Percentiles rank a stretch among this genome's conserved stretches.
phyloP scores from a whole-genome alignment of 2,329 filamentous ascomycete genomes.

The Ascochyta fabae region DNA sequence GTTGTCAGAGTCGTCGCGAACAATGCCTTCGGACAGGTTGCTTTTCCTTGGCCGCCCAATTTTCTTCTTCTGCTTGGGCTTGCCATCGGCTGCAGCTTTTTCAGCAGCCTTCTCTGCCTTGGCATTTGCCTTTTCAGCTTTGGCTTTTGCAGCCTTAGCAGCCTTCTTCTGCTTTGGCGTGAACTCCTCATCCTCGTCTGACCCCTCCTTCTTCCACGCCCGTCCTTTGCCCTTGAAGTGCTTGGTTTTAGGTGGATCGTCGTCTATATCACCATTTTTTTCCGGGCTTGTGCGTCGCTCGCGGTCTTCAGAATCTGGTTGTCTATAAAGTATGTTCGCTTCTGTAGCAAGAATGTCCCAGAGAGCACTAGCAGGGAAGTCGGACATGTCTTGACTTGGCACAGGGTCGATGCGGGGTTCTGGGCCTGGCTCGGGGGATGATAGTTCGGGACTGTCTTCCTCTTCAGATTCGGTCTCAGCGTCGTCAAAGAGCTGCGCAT shows the following conservation, averaged over 20 bases:
- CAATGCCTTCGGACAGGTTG: slow-evolving; percentile 24
- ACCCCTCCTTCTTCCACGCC: slow-evolving; percentile 41
- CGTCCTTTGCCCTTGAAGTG: slow-evolving; percentile 44
- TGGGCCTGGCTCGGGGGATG: slow-evolving; percentile 2
- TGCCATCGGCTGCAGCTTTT: not conserved
- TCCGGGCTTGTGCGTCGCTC: slow-evolving; percentile 17
- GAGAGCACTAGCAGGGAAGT: not conserved
- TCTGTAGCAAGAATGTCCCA: not conserved
- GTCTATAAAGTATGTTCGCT: not conserved
- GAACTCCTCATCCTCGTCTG: slow-evolving; percentile 42
- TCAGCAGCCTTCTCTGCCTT: slow-evolving; percentile 13
- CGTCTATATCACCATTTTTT: not conserved
- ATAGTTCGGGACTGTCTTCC: not conserved
- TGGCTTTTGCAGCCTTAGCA: slow-evolving; percentile 10
- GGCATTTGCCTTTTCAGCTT: slow-evolving; percentile 19
- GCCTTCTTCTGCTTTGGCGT: slow-evolving; percentile 29
- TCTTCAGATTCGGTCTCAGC: slow-evolving; percentile 11
- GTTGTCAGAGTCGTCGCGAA: slow-evolving; percentile 19
- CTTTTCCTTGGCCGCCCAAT: slow-evolving; percentile 32
- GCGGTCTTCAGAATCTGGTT: not conserved
- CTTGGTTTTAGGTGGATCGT: slow-evolving; percentile 20
- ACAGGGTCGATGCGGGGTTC: not conserved
- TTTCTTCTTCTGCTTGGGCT: slow-evolving; percentile 20
- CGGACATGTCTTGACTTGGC: not conserved
- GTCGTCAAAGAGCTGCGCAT: slow-evolving; percentile 43